Evolutionary conservation across 2,329 filamentous ascomycete genomes (phyloP).

Genomic region (Erysiphe neolycopersici): DNA sequence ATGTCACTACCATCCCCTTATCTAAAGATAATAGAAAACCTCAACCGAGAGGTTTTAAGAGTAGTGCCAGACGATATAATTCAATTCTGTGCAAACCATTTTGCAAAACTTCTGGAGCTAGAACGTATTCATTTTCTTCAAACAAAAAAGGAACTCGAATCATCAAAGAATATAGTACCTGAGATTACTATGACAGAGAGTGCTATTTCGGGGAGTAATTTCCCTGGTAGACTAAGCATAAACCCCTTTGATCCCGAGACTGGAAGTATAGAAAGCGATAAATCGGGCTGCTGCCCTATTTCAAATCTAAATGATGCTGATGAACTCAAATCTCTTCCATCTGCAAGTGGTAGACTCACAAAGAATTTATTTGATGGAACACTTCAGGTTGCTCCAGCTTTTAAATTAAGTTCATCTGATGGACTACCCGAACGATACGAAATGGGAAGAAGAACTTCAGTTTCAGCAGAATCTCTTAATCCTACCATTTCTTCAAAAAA

Average conservation of each 20-base stretch:
- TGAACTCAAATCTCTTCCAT: conserved; percentile 46
- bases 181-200: conserved; percentile 15
- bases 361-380: conserved; percentile 19
- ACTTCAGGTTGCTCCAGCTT: conserved; percentile 20
- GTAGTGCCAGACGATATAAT: conserved; percentile 34
- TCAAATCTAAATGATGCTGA: conserved; percentile 23
- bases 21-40: conserved; percentile 32
- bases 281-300: conserved; percentile 30
- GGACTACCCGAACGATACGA: conserved; percentile 83
- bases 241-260: conserved; percentile 44
- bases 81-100: conserved; percentile 46
- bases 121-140: conserved; percentile 29
- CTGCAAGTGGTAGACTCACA: conserved; percentile 31
- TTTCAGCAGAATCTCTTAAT: conserved; percentile 89
- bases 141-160: background rate
- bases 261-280: conserved; percentile 7
- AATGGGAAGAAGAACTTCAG: conserved; percentile 74
- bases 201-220: conserved; percentile 45
- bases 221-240: conserved; percentile 44
- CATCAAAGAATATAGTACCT: conserved; percentile 12
- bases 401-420: conserved; percentile 21
- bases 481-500: conserved; percentile 48
- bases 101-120: conserved; percentile 34
- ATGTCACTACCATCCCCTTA: conserved; percentile 27
- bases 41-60: conserved; percentile 32